phyloP scores from a whole-genome alignment of 129 eudicot genomes.

The Centella asiatica region DNA sequence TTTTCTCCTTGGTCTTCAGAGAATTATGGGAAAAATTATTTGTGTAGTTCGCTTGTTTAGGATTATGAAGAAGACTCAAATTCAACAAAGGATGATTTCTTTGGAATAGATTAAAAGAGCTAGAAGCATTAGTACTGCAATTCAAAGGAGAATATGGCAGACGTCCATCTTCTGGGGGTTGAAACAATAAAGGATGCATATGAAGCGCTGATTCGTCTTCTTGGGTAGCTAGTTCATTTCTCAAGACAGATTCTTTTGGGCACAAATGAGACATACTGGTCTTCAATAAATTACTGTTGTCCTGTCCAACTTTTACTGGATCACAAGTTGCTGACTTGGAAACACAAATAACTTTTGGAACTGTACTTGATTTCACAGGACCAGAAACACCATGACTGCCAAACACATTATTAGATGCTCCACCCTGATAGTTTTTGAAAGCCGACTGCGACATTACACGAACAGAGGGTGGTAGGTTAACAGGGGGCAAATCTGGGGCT shows the following conservation, averaged over 20 bases:
- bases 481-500: slow-evolving; percentile 93
- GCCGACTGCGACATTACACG: slow-evolving; percentile 84
- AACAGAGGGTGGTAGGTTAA: slow-evolving; percentile 89
- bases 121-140: slow-evolving; percentile 31
- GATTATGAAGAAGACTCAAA: slow-evolving; percentile 49
- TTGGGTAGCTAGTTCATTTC: slow-evolving; percentile 13
- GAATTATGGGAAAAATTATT: slow-evolving; percentile 41
- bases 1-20: slow-evolving; percentile 33
- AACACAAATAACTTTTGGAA: slow-evolving; percentile 12
- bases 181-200: slow-evolving; percentile 90
- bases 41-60: slow-evolving; percentile 39
- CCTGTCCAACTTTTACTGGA: slow-evolving; percentile 18
- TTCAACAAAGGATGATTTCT: slow-evolving; percentile 49
- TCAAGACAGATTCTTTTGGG: slow-evolving; percentile 9
- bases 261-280: slow-evolving; percentile 16
- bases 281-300: slow-evolving; percentile 17
- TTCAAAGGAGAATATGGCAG: slow-evolving; percentile 60
- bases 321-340: slow-evolving; percentile 11
- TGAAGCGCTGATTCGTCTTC: slow-evolving; percentile 57
- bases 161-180: slow-evolving; percentile 54
- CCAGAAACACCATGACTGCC: slow-evolving; percentile 15
- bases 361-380: slow-evolving; percentile 18
- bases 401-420: slow-evolving; percentile 21
- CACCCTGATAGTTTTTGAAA: slow-evolving; percentile 43
- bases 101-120: slow-evolving; percentile 57